Evolutionary conservation across 306 rosid species (phyloP), one percentile per base, ranked within the genome.

Genomic region (Macrotyloma uniflorum): DNA sequence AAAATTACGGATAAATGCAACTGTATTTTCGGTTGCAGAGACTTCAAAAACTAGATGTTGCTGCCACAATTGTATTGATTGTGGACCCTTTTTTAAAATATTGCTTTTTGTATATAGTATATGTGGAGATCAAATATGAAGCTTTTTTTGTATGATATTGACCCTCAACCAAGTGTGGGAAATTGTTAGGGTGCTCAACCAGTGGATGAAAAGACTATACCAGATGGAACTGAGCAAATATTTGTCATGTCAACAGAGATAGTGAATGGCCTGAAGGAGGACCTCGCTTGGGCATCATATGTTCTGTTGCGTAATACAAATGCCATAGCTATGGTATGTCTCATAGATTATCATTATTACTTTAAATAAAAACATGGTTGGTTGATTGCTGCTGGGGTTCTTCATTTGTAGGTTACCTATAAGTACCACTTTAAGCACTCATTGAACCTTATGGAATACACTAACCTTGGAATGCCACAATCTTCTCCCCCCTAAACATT

Each of bases 201-300:
- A 20, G 78, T 63, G 82, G 91, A 90, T 67, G 93, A 88, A 84
- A 77, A 86, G 42, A 86, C 79, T 58, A 85, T 91, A 79, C 97
- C 97, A 0, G 89, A 87, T 49, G 94, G 85, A 11, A 75, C 88
- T 22, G 87, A 93, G 81, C 98, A 95, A 83, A 81, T 88, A 83
- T 91, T 95, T 85, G 78, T 86, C 82, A 82, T 95, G 87, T 89
- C 98, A 13, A 49, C 82, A 30, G 86, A 72, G 74, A 76, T 88
- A 33, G 81, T 72, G 38, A 79, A 88, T 75, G 71, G 79, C 84
- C 51, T 67, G 76, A 89, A 88, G 87, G 98, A 95, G 72, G 98
- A 92, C 71, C 67, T 95, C 68, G 98, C 98, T 80, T 92, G 98
- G 98, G 88, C 97, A 23, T 91, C 96, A 1, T 95, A 92, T 70